Evolutionary conservation across 164 flowering plant genomes (phyloP).

Genomic region (Cinnamomum micranthum): DNA sequence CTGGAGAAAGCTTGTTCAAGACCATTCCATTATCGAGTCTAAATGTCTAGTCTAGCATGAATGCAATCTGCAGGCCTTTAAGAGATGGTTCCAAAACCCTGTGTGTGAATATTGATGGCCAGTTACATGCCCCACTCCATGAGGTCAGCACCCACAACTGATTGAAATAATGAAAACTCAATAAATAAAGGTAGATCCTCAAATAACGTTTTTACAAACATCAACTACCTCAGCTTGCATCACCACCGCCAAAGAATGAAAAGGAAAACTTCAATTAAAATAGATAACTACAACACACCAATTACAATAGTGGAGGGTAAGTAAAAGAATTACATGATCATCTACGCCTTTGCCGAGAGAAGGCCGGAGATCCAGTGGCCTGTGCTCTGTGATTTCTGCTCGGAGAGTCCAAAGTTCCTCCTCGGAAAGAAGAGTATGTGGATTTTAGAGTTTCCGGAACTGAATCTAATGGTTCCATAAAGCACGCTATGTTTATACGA

Average conservation of each 20-base stretch:
- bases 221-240: not conserved
- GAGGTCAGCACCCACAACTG: not conserved
- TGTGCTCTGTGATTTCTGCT: constrained; percentile 49
- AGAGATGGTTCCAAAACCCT: too few relatives aligned
- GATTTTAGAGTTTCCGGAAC: constrained; percentile 71
- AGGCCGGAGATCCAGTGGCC: constrained; percentile 54
- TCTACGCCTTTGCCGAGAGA: constrained; percentile 64
- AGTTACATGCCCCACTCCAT: too few relatives aligned
- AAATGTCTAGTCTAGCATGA: too few relatives aligned
- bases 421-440: constrained; percentile 61
- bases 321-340: constrained; percentile 17
- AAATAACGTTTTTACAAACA: not conserved
- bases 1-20: too few relatives aligned
- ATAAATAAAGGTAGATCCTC: not conserved
- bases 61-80: too few relatives aligned
- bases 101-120: too few relatives aligned
- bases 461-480: constrained; percentile 69
- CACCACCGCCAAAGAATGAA: constrained; percentile 5
- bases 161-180: not conserved
- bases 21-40: too few relatives aligned
- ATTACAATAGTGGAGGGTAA: constrained; percentile 9
- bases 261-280: constrained; percentile 6
- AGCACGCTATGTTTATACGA: constrained; percentile 87
- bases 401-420: constrained; percentile 65
- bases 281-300: constrained; percentile 14